Conservation (phyloP, 2,329 filamentous ascomycete species). For the Verticillium longisporum region DNA sequence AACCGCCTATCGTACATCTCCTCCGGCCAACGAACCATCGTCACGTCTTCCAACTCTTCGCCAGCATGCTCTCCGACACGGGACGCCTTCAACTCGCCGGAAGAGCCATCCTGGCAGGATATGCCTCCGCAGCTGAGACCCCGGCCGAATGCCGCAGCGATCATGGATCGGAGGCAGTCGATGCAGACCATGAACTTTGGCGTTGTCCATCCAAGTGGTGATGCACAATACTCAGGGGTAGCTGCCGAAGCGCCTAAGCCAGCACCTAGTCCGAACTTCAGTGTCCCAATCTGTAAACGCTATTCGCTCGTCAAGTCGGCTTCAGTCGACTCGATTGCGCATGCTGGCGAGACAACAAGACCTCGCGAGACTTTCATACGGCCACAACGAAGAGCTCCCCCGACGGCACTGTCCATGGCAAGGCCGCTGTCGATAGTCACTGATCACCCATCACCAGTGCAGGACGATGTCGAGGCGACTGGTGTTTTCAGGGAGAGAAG, state of each 20-base stretch:
- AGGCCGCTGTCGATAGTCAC: conserved; percentile 47
- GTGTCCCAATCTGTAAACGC: conserved; percentile 40
- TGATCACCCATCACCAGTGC: conserved; percentile 34
- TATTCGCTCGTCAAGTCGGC: conserved; percentile 32
- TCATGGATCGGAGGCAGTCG: conserved; percentile 43
- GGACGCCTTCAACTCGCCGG: conserved; percentile 35
- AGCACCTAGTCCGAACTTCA: conserved; percentile 43
- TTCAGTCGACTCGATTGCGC: conserved; percentile 8
- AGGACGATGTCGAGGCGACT: background rate
- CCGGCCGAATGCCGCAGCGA: conserved; percentile 46
- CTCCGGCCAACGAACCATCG: conserved; percentile 51
- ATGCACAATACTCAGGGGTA: background rate
- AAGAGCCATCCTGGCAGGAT: conserved; percentile 6
- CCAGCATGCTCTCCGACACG: conserved; percentile 49
- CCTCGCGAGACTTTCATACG: conserved; percentile 16
- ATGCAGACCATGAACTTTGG: conserved; percentile 39
- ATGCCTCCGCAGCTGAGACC: conserved; percentile 23
- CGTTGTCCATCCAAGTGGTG: conserved; percentile 22
- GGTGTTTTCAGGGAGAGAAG: conserved; percentile 13
- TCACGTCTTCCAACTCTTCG: conserved; percentile 54
- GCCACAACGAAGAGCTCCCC: conserved; percentile 28
- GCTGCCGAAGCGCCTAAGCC: conserved; percentile 5
- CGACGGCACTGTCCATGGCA: conserved; percentile 39
- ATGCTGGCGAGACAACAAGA: conserved; percentile 14
- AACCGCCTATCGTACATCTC: conserved; percentile 55